Base-by-base conservation (phyloP, 164 flowering plant species). In the Vitis riparia region DNA sequence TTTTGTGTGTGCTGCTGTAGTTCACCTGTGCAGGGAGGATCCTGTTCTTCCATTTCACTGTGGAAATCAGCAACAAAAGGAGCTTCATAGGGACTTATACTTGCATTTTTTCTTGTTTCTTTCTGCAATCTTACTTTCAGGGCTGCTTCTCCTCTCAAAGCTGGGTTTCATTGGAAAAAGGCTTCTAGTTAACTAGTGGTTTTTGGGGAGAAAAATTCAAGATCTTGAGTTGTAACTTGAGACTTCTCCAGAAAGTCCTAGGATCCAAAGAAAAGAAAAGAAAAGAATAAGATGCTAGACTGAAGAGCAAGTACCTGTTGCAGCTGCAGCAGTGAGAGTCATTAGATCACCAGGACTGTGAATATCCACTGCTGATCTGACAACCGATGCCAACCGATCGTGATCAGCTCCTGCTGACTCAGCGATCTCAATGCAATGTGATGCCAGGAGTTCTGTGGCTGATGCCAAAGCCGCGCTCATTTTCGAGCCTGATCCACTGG, bases 291-390 rank as follows among this genome's bases (percentile, higher is more conserved):
- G 3, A 55, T 51, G 14, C 2, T 65, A 8, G 47, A 73, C 9
- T 4, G 30, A 37, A 37, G 44, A 55, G 57, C 8, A 6, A 50
- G 8, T 85, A 94, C 99, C 99, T 67, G 99, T 95, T 59, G 99
- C 99, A 59, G 99, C 97, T 19, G 97, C 93, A 58, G 99, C 98
- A 9, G 97, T 95, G 16, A 95, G 90, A 62, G 97, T 95, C 79
- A 88, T 78, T 2, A 94, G 87, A 80, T 94, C 93, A 47, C 98
- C 89, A 0, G 95, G 80, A 63, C 82, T 86, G 32, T 78, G 85
- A 71, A 94, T 80, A 63, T 87, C 92, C 9, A 90, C 86, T 3
- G 96, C 94, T 29, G 98, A 92, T 72, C 85, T 77, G 11, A 94
- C 90, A 19, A 78, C 85, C 2, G 89, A 78, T 16, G 89, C 85